These are phyloP conservation scores for Stephanodiscus minutulus DNA, from an alignment of 108 stramenopile genomes.

Conservation along the genomic window DNA sequence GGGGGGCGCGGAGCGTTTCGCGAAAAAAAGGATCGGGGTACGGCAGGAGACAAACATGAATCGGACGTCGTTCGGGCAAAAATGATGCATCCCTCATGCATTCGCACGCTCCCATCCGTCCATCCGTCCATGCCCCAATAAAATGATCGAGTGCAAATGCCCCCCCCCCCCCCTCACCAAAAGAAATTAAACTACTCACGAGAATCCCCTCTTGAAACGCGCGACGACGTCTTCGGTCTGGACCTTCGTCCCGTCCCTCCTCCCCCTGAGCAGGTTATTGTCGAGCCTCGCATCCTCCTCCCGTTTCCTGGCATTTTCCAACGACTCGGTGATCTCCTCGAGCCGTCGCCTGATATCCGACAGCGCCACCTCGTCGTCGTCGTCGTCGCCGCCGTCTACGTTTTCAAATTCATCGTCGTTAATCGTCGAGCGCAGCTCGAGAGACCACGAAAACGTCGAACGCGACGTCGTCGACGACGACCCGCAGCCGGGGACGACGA, in stretches of 20 bases:
- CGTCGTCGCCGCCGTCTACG: not conserved
- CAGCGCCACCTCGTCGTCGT: slow-evolving; percentile 18
- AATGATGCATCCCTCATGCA: too few relatives aligned
- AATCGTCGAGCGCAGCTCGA: not conserved
- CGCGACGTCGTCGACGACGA: too few relatives aligned
- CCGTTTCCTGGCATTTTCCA: slow-evolving; percentile 20
- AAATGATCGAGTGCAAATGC: not conserved
- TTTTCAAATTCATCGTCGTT: not conserved
- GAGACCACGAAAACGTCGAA: not conserved
- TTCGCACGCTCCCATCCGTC: too few relatives aligned
- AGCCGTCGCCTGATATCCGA: slow-evolving; percentile 27
- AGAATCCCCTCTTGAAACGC: slow-evolving; percentile 11
- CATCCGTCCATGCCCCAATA: not conserved
- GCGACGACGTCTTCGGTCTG: slow-evolving; percentile 24
- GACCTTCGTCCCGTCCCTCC: slow-evolving; percentile 17
- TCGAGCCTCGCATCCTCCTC: slow-evolving; percentile 23
- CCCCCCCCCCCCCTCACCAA: too few relatives aligned
- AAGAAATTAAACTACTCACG: slow-evolving; percentile 30
- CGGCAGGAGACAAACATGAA: too few relatives aligned
- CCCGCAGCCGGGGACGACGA: too few relatives aligned
- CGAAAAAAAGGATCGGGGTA: too few relatives aligned
- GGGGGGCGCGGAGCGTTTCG: too few relatives aligned
- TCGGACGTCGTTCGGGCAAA: not conserved
- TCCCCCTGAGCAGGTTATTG: slow-evolving; percentile 6
- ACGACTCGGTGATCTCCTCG: slow-evolving; percentile 26